phyloP scores from a whole-genome alignment of 2,329 filamentous ascomycete species.

The Drechslera avenae region DNA sequence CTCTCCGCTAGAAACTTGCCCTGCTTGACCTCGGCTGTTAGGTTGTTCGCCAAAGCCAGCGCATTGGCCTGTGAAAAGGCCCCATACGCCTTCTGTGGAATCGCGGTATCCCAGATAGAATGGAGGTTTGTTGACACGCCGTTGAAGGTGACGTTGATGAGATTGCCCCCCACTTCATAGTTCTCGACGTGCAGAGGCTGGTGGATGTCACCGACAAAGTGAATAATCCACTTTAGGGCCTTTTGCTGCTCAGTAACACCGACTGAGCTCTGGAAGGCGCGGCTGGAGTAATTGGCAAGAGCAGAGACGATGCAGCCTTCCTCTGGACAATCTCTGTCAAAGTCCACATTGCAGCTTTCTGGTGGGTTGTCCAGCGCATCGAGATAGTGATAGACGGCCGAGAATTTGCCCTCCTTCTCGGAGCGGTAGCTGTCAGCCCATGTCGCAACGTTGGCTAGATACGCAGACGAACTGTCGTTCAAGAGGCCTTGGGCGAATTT shows the following conservation, averaged over 20 bases:
- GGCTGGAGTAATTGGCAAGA: slow-evolving; percentile 56
- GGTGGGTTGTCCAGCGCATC: slow-evolving; percentile 58
- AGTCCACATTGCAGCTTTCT: slow-evolving; percentile 54
- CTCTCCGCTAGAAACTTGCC: slow-evolving; percentile 46
- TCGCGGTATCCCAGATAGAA: slow-evolving; percentile 53
- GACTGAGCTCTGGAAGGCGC: slow-evolving; percentile 42
- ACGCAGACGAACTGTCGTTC: slow-evolving; percentile 51
- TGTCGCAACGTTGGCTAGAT: slow-evolving; percentile 58
- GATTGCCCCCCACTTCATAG: slow-evolving; percentile 52
- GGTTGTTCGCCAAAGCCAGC: slow-evolving; percentile 44
- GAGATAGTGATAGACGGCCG: slow-evolving; percentile 57
- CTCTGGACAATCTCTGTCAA: slow-evolving; percentile 57
- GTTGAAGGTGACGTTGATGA: slow-evolving; percentile 52
- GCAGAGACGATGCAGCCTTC: slow-evolving; percentile 59
- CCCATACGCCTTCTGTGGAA: slow-evolving; percentile 51
- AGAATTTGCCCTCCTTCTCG: slow-evolving; percentile 55
- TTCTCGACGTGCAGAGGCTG: slow-evolving; percentile 69
- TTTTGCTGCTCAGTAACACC: slow-evolving; percentile 46
- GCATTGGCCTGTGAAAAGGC: slow-evolving; percentile 49
- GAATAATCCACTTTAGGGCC: slow-evolving; percentile 58
- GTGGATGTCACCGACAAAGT: slow-evolving; percentile 71
- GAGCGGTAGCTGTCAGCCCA: slow-evolving; percentile 60
- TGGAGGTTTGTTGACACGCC: slow-evolving; percentile 51
- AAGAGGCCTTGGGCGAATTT: slow-evolving; percentile 53
- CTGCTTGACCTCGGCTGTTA: slow-evolving; percentile 47